These are phyloP conservation scores for Diplodia scrobiculata DNA, from an alignment of 2,329 filamentous ascomycete genomes.

Conservation along the genomic window DNA sequence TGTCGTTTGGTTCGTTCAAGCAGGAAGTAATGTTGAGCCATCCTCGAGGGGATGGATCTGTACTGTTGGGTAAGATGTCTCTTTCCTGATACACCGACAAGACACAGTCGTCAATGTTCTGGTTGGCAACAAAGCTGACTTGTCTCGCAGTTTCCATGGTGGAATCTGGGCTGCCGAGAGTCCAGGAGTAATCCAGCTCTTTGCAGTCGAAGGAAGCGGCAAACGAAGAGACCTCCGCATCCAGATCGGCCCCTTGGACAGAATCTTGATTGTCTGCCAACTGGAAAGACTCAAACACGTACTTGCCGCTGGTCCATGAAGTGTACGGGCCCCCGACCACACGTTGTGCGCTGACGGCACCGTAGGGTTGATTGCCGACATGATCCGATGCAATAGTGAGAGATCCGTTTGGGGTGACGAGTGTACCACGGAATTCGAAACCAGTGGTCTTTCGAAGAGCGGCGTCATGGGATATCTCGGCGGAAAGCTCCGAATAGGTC, in stretches of 20 bases:
- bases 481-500: not conserved
- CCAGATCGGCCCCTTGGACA: not conserved
- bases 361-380: not conserved
- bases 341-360: not conserved
- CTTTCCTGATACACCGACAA: not conserved
- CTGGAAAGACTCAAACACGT: not conserved
- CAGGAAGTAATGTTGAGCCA: conserved; percentile 1
- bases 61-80: not conserved
- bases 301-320: not conserved
- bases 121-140: not conserved
- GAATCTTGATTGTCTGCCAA: not conserved
- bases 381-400: not conserved
- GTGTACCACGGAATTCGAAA: not conserved
- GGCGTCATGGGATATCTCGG: not conserved
- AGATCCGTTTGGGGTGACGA: not conserved
- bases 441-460: not conserved
- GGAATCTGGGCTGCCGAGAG: not conserved
- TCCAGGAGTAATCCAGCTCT: not conserved
- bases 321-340: not conserved
- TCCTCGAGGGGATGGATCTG: not conserved
- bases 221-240: not conserved
- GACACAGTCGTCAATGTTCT: not conserved
- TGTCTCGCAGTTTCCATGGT: not conserved
- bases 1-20: not conserved
- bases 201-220: not conserved